Base-by-base conservation (phyloP, 306 rosid species). In the Castanea crenata region DNA sequence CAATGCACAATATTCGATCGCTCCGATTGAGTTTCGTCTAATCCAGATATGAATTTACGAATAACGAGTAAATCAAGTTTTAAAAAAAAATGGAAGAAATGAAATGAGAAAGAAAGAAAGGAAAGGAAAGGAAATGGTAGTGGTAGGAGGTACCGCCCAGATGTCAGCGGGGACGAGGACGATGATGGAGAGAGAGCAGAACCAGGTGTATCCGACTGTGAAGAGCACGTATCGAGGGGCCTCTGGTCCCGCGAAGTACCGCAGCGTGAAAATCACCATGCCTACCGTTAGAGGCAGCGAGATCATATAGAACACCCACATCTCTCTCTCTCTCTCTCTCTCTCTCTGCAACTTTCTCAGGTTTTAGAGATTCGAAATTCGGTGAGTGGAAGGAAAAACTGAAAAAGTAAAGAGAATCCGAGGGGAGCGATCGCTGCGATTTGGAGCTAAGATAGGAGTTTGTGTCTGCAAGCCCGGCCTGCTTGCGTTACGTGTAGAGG, bases 301-400 rank as follows among this genome's bases (percentile, higher is more conserved):
- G 82, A 95, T 92, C 90, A 95, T 82, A 86, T 95, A 95, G 76
- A 92, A 95, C 81, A 89, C 98, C 99, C 99, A 95, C 99, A 95
- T 94, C 78, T 71, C 73, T 72, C 55, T 25, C 71, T 70, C 67
- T 19, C 49, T 67, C 73, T 72, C 55, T 25, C 71, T 70, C 67
- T 19, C 49, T 67, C 44, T 25, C 79, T 29, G n/a, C 32, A 75
- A n/a, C 63, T 54, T 44, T 75, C 35, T 18, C 49, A 56, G 32
- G 32, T 83, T 21, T 58, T 74, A 35, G 62, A 44, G 71, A 74
- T 76, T 67, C 75, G 15, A 7, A 7, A 23, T 3, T 76, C 73
- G 20, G 4, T 6, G 10, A 3, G 16, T 11, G 6, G 34, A 31
- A 61, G 29, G 58, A 7, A 8, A 29, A 55, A 18, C 59, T 76